Base-by-base conservation (phyloP, 345 rosid species). In the Ricinus communis region DNA sequence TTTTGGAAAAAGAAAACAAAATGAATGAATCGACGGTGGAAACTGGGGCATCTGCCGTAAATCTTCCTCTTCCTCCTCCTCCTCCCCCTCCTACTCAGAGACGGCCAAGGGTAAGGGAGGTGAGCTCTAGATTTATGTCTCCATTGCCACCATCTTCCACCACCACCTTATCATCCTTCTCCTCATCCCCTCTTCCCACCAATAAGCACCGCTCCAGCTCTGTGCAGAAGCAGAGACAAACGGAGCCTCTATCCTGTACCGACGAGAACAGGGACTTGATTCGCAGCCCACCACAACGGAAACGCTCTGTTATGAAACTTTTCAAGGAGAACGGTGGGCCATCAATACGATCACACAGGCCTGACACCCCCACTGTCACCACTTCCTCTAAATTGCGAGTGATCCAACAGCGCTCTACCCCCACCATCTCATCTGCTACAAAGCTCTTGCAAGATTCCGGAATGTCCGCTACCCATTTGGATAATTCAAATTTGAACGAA, bases 121-220 rank as follows among this genome's bases (percentile, higher is more conserved):
- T 90, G 3, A 86, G 93, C 31, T 92, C 96, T 8, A 70, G 96
- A 71, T 92, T 90, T 71, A 90, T 92, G 97, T 85, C 97, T 72
- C 92, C 97, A 0, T 71, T 71, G 14, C 61, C 80, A 16, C 68
- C 84, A 4, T 71, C 87, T 2, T 31, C 74, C 0, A 75, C 70
- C 36, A 19, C 40, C 30, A n/a, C n/a, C n/a, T n/a, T n/a, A n/a
- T n/a, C n/a, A n/a, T 62, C 68, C 30, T n/a, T 82, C 8, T 76
- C 91, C 11, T 80, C 78, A 25, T 80, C 82, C 50, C 61, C 74
- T 28, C 51, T 40, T 10, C 60, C 60, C 43, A 38, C 31, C n/a
- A 52, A 12, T 14, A 62, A 62, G 47, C 61, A 62, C 21, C 74
- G 74, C 13, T 51, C 68, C 51, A 62, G 62, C 52, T 53, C 62